Base-by-base conservation (phyloP, 805 yeast genomes). In the Candida coleopterorum region DNA sequence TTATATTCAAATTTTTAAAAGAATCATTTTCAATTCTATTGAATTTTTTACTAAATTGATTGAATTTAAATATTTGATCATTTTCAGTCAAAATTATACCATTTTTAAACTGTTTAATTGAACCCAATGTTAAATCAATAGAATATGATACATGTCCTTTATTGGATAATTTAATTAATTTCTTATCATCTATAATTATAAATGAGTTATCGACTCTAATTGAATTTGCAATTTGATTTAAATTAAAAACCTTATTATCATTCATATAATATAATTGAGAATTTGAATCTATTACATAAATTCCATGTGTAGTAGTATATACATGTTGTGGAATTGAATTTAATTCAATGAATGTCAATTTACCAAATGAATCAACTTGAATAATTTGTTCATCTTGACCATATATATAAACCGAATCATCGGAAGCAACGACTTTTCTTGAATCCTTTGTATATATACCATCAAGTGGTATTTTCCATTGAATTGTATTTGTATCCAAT, bases 81-180 rank as follows among this genome's bases (percentile, higher is more conserved):
- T 40, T 35, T 21, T 30, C 36, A 6, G 47, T 42, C 6, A 43
- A 16, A 5, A 44, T 27, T 9, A 44, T 31, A 2, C 44, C 42
- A 2, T 32, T 32, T 27, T 43, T 39, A 21, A 46, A 40, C 11
- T 40, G 37, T 18, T 34, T 30, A 18, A 46, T 29, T 12, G 37
- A 25, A 5, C 29, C 34, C 10, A 25, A 15, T 10, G 24, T 3
- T 10, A 34, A 7, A 16, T 26, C 32, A 26, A 20, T 22, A 7
- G 37, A 27, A 10, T 34, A 32, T 6, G 33, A 34, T n/a, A 70
- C 32, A 6, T 26, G 10, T 9, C 32, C 36, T 12, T 24, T 25
- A 3, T 16, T 17, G 12, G 33, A 16, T n/a, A 39, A 9, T 28
- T 37, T 35, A 4, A 35, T 14, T 15, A 39, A 29, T 15, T 33